Evolutionary conservation across 1,139 yeast species (phyloP).

Genomic region (Taphrina flavorubra): DNA sequence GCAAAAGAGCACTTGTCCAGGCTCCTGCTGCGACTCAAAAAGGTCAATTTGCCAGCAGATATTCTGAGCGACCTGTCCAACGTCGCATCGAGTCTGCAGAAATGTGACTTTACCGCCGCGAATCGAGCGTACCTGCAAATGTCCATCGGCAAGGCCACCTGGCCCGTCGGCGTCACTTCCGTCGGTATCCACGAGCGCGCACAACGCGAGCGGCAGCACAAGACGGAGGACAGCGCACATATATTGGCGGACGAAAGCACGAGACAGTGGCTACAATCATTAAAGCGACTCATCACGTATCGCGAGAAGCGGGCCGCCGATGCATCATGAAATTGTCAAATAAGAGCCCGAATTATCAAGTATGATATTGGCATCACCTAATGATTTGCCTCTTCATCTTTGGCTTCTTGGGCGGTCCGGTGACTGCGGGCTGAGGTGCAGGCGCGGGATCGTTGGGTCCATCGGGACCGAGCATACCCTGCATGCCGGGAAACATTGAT

Average conservation of each 20-base stretch:
- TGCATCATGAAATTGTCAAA: not conserved
- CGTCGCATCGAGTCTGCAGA: slow-evolving; percentile 65
- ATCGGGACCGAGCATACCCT: slow-evolving; percentile 34
- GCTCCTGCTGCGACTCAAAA: slow-evolving; percentile 64
- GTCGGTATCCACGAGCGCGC: slow-evolving; percentile 82
- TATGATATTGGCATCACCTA: not conserved
- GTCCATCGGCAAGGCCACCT: slow-evolving; percentile 85
- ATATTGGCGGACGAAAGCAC: slow-evolving; percentile 80
- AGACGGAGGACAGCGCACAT: slow-evolving; percentile 59
- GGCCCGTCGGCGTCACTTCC: slow-evolving; percentile 87
- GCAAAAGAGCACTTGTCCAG: slow-evolving; percentile 60
- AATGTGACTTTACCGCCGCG: slow-evolving; percentile 61
- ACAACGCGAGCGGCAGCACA: slow-evolving; percentile 57
- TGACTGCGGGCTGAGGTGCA: slow-evolving; percentile 56
- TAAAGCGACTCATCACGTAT: slow-evolving; percentile 69
- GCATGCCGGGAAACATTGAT: slow-evolving; percentile 46
- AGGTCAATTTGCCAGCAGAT: slow-evolving; percentile 55
- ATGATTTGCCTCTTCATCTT: slow-evolving; percentile 40
- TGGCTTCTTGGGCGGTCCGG: slow-evolving; percentile 33
- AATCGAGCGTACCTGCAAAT: slow-evolving; percentile 74
- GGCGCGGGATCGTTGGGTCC: slow-evolving; percentile 46
- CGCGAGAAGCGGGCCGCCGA: slow-evolving; percentile 46
- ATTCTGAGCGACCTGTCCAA: slow-evolving; percentile 66
- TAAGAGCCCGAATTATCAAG: too few species aligned
- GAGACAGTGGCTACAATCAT: slow-evolving; percentile 74